phyloP scores from a whole-genome alignment of 352 stramenopile genomes.

The Aphanomyces euteiches region DNA sequence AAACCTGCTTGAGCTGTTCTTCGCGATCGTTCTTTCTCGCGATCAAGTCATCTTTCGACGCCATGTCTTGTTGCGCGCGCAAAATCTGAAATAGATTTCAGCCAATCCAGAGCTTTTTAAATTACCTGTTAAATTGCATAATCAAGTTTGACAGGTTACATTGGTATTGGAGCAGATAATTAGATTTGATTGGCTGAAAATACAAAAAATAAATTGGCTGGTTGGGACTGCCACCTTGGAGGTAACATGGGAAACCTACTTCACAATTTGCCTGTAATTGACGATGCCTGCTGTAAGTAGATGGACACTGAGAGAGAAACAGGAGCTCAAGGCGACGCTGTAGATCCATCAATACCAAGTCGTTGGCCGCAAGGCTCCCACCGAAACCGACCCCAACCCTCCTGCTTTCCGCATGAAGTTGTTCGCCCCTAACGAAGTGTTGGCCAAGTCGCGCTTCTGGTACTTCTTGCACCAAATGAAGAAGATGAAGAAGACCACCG shows the following conservation, averaged over 20 bases:
- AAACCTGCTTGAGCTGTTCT: conserved; percentile 15
- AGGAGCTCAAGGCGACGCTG: conserved; percentile 18
- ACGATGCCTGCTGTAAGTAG: conserved; percentile 31
- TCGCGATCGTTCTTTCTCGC: conserved; percentile 12
- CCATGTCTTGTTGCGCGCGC: background rate
- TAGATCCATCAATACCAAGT: conserved; percentile 99
- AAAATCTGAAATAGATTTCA: background rate
- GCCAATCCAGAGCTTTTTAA: background rate
- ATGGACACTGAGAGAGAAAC: background rate
- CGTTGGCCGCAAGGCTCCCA: conserved; percentile 98
- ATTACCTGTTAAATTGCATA: conserved; percentile 12
- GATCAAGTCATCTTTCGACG: conserved; percentile 14
- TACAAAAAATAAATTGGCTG: conserved; percentile 11
- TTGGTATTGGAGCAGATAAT: conserved; percentile 7
- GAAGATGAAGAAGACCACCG: conserved; percentile 99
- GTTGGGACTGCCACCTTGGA: background rate
- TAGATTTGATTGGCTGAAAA: conserved; percentile 19
- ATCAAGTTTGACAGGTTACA: conserved; percentile 6
- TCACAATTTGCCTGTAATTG: conserved; percentile 32
- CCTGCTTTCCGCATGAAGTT: conserved; percentile 98
- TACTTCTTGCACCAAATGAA: conserved; percentile 99
- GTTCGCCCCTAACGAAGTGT: conserved; percentile 95
- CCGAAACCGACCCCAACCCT: conserved; percentile 96
- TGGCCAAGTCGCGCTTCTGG: conserved; percentile 99
- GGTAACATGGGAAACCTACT: background rate